A percentile compares a stretch with the other conserved stretches of the same genome.
Evolutionary conservation across 176 grass and related monocot species (phyloP).

Genomic region (Dactylis glomerata): DNA sequence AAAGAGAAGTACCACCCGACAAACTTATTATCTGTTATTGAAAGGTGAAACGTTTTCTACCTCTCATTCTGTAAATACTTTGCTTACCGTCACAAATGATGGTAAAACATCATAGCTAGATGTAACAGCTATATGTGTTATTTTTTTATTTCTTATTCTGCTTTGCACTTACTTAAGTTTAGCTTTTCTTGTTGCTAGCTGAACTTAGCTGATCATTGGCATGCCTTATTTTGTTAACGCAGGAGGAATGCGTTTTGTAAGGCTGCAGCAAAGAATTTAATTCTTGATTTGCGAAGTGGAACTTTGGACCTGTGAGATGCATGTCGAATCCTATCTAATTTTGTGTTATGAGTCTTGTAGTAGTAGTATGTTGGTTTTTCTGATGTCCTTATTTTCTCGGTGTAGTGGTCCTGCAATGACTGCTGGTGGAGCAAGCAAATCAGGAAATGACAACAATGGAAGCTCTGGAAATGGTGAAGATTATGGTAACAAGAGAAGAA

Average conservation of each 20-base stretch:
- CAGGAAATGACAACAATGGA: slow-evolving; percentile 46
- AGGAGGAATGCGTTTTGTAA: slow-evolving; percentile 55
- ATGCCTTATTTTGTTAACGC: slow-evolving; percentile 12
- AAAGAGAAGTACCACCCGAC: slow-evolving; percentile 96
- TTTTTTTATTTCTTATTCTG: not conserved
- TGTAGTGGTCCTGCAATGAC: slow-evolving; percentile 64
- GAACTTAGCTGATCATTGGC: not conserved
- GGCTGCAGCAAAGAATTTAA: slow-evolving; percentile 58
- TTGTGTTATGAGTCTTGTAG: slow-evolving; percentile 10
- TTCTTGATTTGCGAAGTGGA: slow-evolving; percentile 68
- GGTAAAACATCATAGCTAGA: not conserved
- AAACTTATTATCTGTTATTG: slow-evolving; percentile 72
- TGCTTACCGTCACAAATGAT: not conserved
- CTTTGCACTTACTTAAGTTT: not conserved
- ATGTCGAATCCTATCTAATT: not conserved
- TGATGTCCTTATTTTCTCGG: slow-evolving; percentile 29
- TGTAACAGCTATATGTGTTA: not conserved
- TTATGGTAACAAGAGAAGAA: slow-evolving; percentile 56
- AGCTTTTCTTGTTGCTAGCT: slow-evolving; percentile 18
- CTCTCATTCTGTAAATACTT: not conserved
- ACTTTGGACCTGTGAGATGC: slow-evolving; percentile 72
- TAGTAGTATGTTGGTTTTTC: slow-evolving; percentile 10
- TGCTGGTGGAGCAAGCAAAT: slow-evolving; percentile 37
- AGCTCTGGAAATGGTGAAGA: slow-evolving; percentile 65
- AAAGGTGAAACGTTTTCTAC: slow-evolving; percentile 55